Evolutionary conservation across 2,329 filamentous ascomycete species (phyloP).

Genomic region (Colletotrichum kahawae): DNA sequence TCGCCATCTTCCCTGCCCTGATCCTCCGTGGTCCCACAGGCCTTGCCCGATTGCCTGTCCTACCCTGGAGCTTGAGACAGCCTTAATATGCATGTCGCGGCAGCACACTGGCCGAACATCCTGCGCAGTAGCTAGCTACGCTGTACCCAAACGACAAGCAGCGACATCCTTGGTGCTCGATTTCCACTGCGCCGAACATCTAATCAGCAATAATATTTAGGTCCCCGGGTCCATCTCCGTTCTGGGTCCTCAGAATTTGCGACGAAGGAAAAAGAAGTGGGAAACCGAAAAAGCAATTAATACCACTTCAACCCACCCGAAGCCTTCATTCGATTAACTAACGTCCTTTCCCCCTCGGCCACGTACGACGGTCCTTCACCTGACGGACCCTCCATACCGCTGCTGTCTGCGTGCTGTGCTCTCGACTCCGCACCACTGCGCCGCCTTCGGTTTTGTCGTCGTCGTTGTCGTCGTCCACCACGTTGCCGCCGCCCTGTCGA

Average conservation of each 20-base stretch:
- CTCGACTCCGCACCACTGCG: neutral
- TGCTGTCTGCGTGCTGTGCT: neutral
- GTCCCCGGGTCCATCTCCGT: constrained; percentile 11
- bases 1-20: constrained; percentile 22
- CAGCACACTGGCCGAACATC: constrained; percentile 14
- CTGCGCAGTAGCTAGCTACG: neutral
- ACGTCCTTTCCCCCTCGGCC: neutral
- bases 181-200: constrained; percentile 15
- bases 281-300: constrained; percentile 13
- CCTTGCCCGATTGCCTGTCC: constrained; percentile 14
- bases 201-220: constrained; percentile 18
- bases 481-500: neutral
- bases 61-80: constrained; percentile 20
- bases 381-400: neutral
- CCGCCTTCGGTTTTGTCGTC: neutral
- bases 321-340: neutral
- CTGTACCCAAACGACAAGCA: neutral
- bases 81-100: constrained; percentile 20
- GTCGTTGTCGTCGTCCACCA: neutral
- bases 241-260: constrained; percentile 12
- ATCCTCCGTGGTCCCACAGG: constrained; percentile 19
- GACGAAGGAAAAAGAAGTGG: constrained; percentile 8
- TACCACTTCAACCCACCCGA: neutral
- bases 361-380: neutral
- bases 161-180: constrained; percentile 21